Base-by-base conservation (phyloP, 2,329 filamentous ascomycete species). In the Aspergillus quadrilineatus region DNA sequence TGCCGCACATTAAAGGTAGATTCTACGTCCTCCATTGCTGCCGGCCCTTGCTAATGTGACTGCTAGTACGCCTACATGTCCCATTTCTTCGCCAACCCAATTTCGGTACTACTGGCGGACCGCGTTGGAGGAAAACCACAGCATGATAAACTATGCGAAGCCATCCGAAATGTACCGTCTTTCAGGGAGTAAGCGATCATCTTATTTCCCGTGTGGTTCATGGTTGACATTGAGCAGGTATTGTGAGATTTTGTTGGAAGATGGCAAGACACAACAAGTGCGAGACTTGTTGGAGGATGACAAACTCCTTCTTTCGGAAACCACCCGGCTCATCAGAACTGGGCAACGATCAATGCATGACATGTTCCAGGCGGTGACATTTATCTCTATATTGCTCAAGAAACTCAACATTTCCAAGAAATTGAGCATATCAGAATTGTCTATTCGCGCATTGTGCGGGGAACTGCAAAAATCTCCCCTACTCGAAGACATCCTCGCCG, bases 61-160 rank as follows among this genome's bases (percentile, higher is more conserved):
- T 10, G 56, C 4, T 69, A 85, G 75, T 87, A 87, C 68, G 78
- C 81, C 1, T 84, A 83, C 64, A 86, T 87, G 84, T 82, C 82
- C 7, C 82, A 85, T 61, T 86, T 84, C 66, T 87, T 85, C 60
- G 83, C 84, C 28, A 87, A 85, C 63, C 78, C 81, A 6, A 68
- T 85, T 2, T 80, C 80, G 34, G 66, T 82, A 3, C 75, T 86
- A 45, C 68, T 85, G n/a, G 67, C 67, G 44, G 55, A 65, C 6
- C 50, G 63, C 8, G 26, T 47, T 15, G 39, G 59, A 7, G 62
- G 67, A 1, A 49, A 72, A 1, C 60, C 66, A 10, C 46, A 78
- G 65, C 52, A 67, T 60, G 58, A 57, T 6, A 76, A 80, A 41
- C 75, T 82, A 15, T 80, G 80, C 47, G 78, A 84, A 62, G 82